These are phyloP conservation scores for Fomitiporia mediterranea DNA, from an alignment of 1,284 basidiomycete genomes.

Conservation along the genomic window DNA sequence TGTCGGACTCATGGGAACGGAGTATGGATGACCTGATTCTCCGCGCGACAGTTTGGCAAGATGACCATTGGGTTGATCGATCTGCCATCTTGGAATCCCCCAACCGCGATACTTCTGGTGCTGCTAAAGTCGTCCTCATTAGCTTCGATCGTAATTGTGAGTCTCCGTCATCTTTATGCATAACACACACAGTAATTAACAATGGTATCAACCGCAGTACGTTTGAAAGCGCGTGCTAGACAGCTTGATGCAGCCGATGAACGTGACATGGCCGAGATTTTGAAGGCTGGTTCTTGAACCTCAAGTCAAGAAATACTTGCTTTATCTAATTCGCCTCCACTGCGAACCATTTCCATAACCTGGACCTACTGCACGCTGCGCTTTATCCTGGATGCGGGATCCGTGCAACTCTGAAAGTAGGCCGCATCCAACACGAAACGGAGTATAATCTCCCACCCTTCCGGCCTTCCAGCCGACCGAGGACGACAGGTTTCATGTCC, in stretches of 20 bases:
- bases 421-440: too few relatives aligned
- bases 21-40: conserved; percentile 96
- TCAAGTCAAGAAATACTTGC: background rate
- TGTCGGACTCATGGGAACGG: conserved; percentile 53
- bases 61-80: conserved; percentile 88
- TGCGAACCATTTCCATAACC: too few relatives aligned
- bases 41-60: conserved; percentile 87
- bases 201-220: too few relatives aligned
- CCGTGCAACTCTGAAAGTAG: too few relatives aligned
- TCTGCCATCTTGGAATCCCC: conserved; percentile 57
- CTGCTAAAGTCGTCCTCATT: conserved; percentile 82
- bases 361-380: too few relatives aligned
- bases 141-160: conserved; percentile 89
- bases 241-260: conserved; percentile 75
- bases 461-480: too few relatives aligned
- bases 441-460: too few relatives aligned
- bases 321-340: background rate
- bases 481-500: too few relatives aligned
- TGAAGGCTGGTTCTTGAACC: conserved; percentile 39
- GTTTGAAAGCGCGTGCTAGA: conserved; percentile 78
- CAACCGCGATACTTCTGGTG: conserved; percentile 37
- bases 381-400: too few relatives aligned
- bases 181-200: too few relatives aligned
- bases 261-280: conserved; percentile 62
- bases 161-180: too few relatives aligned